Evolutionary conservation across 371 early-diverging fungal species (phyloP), one percentile per base, ranked within the genome.

Genomic region (Mucor indicus): DNA sequence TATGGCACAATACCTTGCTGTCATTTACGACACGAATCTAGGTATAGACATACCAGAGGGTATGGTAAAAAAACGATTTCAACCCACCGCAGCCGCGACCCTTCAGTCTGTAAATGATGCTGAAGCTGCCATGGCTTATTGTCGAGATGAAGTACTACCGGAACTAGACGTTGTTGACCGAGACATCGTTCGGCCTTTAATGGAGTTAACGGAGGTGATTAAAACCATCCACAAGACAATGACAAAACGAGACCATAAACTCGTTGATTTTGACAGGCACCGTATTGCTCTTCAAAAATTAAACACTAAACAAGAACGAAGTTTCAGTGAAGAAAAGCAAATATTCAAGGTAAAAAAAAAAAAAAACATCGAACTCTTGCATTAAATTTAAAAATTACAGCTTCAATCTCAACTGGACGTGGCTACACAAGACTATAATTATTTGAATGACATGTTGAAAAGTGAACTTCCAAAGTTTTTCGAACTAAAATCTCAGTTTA

Each of bases 191-290:
- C 62, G 73, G 29, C 92, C 92, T 0, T 54, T 81, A 31, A 39
- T 64, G 23, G 92, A 92, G 51, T 62, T 86, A 44, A 57, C 81
- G 22, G 65, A 69, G n/a, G 63, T 92, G 20, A 69, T 89, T 50
- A 85, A 86, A 43, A 52, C 62, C 17, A 84, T 93, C 20, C 76
- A 77, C 41, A 87, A 83, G 51, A 72, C 87, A 4, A 85, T 91
- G 38, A 69, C 69, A 12, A 93, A 93, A 62, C 80, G 92, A 5
- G 72, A 79, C 25, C 92, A 90, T 59, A 93, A 93, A 62, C 58
- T 87, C 53, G 62, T 91, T 22, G 93, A 93, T 72, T 92, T 81
- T 63, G 93, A 93, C 55, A 80, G 93, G 38, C 84, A 85, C 66
- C 67, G 85, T 27, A 67, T 76, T 48, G 50, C 72, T n/a, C 60